Base-by-base conservation (phyloP, 116 monocot genomes). In the Dioscorea cayenensis region DNA sequence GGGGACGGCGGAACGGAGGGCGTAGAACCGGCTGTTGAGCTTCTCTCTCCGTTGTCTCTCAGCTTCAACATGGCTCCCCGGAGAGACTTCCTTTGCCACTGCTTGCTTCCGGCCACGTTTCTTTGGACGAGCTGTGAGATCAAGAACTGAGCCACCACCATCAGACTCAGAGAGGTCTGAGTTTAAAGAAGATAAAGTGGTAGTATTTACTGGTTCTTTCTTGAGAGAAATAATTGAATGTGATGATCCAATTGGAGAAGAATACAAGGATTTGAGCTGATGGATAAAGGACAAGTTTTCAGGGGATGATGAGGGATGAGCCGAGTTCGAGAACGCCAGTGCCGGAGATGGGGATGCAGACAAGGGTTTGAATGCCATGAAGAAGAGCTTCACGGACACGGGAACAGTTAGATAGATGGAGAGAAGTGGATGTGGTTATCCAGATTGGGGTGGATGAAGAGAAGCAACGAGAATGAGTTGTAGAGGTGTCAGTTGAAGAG, bases 271-370 rank as follows among this genome's bases (percentile, higher is more conserved):
- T 58, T 76, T 87, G 19, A 59, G 71, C 43, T 83, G 79, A 36
- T 81, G 79, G 7, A 86, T 51, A 28, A 84, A 69, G 19, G 74
- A 72, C 79, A 77, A 77, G 72, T 81, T 84, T 62, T 90, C 83
- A 0, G 63, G 63, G 68, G 49, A 90, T 73, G 48, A 77, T 23
- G 11, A 86, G 84, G 5, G 77, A 28, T 27, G 86, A 84, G 20
- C 86, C 90, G n/a, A 90, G 80, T 84, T 90, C 90, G 28, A 90
- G 82, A 14, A 90, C 84, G 25, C 84, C 77, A 11, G 43, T 12
- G 11, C 71, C 82, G 49, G 67, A 29, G 8, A 59, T 59, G 11
- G 84, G 84, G 68, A 86, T 17, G 66, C 70, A 84, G 19, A 75
- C 84, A 27, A 90, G 74, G 19, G 90, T 90, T 71, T 79, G 38